Evolutionary conservation across 306 rosid genomes (phyloP).

Genomic region (Hylodesmum podocarpum): DNA sequence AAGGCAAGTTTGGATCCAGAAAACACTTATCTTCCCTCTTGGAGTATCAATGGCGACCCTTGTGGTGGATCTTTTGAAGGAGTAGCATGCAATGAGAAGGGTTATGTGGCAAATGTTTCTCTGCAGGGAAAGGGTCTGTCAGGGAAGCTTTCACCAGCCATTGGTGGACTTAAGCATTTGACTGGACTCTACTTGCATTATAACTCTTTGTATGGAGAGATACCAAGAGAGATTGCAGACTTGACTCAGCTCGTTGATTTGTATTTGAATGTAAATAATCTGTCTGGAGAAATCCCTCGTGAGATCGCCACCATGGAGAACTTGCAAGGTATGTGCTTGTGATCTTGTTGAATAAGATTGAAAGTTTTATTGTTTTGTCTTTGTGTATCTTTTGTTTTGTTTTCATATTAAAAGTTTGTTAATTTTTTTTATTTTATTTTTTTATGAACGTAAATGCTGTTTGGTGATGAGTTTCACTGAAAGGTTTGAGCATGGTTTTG

Average conservation of each 20-base stretch:
- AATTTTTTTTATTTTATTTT: neutral
- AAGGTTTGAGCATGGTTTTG: constrained; percentile 30
- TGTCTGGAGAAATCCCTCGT: constrained; percentile 67
- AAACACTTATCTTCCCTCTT: constrained; percentile 50
- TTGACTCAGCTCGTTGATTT: constrained; percentile 61
- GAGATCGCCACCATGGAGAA: constrained; percentile 53
- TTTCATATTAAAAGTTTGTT: neutral
- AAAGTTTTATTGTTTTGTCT: neutral
- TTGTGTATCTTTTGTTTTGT: neutral
- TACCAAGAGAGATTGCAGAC: constrained; percentile 61
- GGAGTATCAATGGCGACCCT: constrained; percentile 55
- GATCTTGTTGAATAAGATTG: neutral
- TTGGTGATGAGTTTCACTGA: neutral
- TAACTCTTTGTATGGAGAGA: constrained; percentile 62
- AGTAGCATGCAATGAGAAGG: constrained; percentile 63
- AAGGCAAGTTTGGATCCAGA: constrained; percentile 65
- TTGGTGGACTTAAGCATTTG: constrained; percentile 60
- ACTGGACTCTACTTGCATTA: constrained; percentile 82
- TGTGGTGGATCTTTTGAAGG: constrained; percentile 68
- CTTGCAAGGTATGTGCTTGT: constrained; percentile 56
- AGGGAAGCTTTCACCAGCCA: constrained; percentile 71
- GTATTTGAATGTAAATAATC: constrained; percentile 74
- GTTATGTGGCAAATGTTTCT: constrained; percentile 65
- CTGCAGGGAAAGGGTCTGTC: constrained; percentile 72
- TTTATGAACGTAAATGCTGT: neutral